Evolutionary conservation across 2,329 filamentous ascomycete species (phyloP).

Genomic region (Nemania diffusa): DNA sequence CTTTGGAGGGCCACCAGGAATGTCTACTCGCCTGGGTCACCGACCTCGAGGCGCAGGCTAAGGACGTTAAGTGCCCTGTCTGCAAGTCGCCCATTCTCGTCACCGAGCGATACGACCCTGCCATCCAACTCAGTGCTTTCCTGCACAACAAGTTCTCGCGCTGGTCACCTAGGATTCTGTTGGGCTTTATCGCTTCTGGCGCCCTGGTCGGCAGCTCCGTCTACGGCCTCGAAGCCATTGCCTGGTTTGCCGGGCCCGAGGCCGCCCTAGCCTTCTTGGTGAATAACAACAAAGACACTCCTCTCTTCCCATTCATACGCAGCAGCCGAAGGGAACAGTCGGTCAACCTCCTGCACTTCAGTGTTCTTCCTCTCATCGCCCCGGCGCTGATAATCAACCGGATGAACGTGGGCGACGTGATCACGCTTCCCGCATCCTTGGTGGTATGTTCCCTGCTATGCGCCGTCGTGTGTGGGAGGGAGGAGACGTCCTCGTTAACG

Average conservation of each 20-base stretch:
- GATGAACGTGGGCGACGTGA: constrained; percentile 66
- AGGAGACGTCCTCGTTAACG: constrained; percentile 22
- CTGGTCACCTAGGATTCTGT: constrained; percentile 70
- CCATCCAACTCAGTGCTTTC: constrained; percentile 73
- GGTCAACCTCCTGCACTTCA: constrained; percentile 42
- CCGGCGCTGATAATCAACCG: constrained; percentile 74
- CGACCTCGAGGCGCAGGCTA: constrained; percentile 77
- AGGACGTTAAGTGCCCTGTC: constrained; percentile 83
- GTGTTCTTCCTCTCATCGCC: constrained; percentile 70
- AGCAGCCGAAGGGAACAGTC: constrained; percentile 9
- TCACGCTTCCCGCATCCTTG: constrained; percentile 49
- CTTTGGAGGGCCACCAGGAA: constrained; percentile 87
- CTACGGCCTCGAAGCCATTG: constrained; percentile 63
- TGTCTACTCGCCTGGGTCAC: constrained; percentile 87
- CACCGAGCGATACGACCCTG: constrained; percentile 75
- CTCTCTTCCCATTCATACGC: constrained; percentile 28
- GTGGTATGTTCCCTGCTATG: constrained; percentile 41
- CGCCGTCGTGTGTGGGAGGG: background rate
- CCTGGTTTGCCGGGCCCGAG: constrained; percentile 63
- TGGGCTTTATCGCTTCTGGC: constrained; percentile 66
- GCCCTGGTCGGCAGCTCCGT: constrained; percentile 62
- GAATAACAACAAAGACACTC: constrained; percentile 23
- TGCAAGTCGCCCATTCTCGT: constrained; percentile 86
- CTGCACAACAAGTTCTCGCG: constrained; percentile 66
- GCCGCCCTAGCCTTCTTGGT: constrained; percentile 56